Conservation (phyloP, 768 basidiomycete species). For the Psilocybe cubensis region DNA sequence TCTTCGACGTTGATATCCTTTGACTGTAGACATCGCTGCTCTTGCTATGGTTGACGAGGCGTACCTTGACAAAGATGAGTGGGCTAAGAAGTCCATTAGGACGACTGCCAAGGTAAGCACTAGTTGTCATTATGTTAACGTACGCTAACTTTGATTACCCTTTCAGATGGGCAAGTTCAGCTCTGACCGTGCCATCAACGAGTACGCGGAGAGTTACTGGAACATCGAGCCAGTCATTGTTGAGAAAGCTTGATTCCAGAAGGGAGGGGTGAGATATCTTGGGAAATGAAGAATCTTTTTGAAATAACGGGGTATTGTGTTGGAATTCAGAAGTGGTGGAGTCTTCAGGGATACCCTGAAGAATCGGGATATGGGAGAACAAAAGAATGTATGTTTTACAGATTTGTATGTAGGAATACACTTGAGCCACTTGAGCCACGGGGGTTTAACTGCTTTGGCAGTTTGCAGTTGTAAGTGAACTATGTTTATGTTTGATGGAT, state of each 20-base stretch:
- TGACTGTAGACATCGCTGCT: slow-evolving; percentile 71
- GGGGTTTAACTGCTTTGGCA: no score
- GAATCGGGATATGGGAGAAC: no score
- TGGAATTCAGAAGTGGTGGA: no score
- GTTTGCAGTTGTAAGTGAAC: no score
- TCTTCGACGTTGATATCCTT: background rate
- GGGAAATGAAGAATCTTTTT: background rate
- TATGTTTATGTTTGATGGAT: no score
- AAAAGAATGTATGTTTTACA: no score
- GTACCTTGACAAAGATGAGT: slow-evolving; percentile 80
- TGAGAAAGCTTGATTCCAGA: background rate
- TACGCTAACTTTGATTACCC: background rate
- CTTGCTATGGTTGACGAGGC: slow-evolving; percentile 87
- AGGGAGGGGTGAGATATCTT: no score
- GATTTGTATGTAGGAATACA: no score
- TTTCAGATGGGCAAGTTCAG: slow-evolving; percentile 94
- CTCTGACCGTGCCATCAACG: slow-evolving; percentile 89
- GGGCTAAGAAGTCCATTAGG: slow-evolving; percentile 90
- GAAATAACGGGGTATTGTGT: no score
- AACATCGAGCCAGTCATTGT: slow-evolving; percentile 60
- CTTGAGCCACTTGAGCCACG: no score
- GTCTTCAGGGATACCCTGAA: no score
- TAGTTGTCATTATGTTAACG: background rate
- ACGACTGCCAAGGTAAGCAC: slow-evolving; percentile 72
- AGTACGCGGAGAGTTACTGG: slow-evolving; percentile 91